These are phyloP conservation scores for Neurospora sp. DNA, from an alignment of 495 filamentous ascomycete genomes.

Conservation along the genomic window DNA sequence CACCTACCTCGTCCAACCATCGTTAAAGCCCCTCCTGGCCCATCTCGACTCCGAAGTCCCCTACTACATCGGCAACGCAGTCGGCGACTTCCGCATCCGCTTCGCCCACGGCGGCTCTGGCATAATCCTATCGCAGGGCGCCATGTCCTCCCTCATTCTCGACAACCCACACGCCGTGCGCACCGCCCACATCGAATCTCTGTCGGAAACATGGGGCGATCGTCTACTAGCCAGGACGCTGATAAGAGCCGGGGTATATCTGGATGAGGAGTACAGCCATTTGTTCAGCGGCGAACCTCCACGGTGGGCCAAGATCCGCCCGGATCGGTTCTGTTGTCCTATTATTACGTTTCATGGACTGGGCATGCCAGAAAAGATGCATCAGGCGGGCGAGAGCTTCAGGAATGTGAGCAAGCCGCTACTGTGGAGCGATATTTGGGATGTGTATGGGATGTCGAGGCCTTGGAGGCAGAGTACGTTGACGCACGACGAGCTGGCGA, in stretches of 20 bases:
- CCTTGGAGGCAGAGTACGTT: slow-evolving; percentile 22
- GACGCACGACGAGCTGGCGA: slow-evolving; percentile 15
- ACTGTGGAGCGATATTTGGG: slow-evolving; percentile 30
- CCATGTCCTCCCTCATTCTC: slow-evolving; percentile 26
- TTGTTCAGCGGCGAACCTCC: slow-evolving; percentile 40
- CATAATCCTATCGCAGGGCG: slow-evolving; percentile 32
- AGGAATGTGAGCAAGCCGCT: slow-evolving; percentile 22
- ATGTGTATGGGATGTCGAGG: slow-evolving; percentile 24
- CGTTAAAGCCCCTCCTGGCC: slow-evolving; percentile 26
- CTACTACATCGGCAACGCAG: slow-evolving; percentile 40
- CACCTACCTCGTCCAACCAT: slow-evolving; percentile 34
- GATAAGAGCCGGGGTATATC: slow-evolving; percentile 29
- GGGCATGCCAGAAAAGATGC: slow-evolving; percentile 22
- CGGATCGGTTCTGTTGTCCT: slow-evolving; percentile 32
- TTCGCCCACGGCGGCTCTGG: slow-evolving; percentile 41
- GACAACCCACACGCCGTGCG: slow-evolving; percentile 22
- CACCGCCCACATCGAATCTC: slow-evolving; percentile 24
- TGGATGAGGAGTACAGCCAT: slow-evolving; percentile 33
- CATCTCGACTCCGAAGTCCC: slow-evolving; percentile 30
- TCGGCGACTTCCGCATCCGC: slow-evolving; percentile 35
- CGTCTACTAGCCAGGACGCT: slow-evolving; percentile 31
- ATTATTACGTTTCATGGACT: slow-evolving; percentile 33
- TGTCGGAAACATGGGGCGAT: slow-evolving; percentile 34
- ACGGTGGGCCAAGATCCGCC: slow-evolving; percentile 27
- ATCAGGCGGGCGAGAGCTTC: slow-evolving; percentile 26